phyloP scores from a whole-genome alignment of 306 rosid species.

The Ziziphus jujuba region DNA sequence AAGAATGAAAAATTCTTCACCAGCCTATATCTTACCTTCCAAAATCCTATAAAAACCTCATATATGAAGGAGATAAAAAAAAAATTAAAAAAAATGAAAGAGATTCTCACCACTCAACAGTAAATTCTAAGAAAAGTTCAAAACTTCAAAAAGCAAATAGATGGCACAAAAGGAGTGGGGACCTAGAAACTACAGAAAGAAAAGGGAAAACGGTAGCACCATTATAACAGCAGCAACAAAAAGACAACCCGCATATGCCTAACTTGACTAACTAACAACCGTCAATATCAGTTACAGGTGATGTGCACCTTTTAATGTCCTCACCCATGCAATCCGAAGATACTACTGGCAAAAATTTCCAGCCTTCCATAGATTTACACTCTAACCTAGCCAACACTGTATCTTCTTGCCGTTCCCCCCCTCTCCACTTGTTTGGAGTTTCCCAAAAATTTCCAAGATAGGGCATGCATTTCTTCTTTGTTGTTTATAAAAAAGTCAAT shows the following conservation, averaged over 20 bases:
- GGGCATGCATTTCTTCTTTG: constrained; percentile 43
- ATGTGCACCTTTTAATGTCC: constrained; percentile 71
- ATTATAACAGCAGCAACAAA: constrained; percentile 45
- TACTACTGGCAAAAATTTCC: constrained; percentile 47
- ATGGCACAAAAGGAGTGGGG: constrained; percentile 17
- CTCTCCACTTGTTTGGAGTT: constrained; percentile 56
- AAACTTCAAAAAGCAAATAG: constrained; percentile 33
- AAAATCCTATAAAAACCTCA: constrained; percentile 59
- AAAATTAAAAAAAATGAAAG: constrained; percentile 63
- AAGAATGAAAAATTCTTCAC: constrained; percentile 52
- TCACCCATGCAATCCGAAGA: constrained; percentile 77
- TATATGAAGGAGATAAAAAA: constrained; percentile 41
- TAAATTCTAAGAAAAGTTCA: constrained; percentile 45
- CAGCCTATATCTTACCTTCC: constrained; percentile 78
- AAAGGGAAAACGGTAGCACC: constrained; percentile 45
- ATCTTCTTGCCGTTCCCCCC: constrained; percentile 41
- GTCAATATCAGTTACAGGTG: constrained; percentile 84
- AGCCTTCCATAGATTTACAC: constrained; percentile 45
- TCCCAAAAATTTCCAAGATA: constrained; percentile 44
- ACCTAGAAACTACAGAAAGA: constrained; percentile 44
- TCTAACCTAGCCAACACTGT: constrained; percentile 45
- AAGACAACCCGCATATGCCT: constrained; percentile 61
- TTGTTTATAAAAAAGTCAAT: constrained; percentile 32
- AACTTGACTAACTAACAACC: constrained; percentile 60
- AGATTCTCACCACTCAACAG: constrained; percentile 67